Percentiles rank a stretch among this genome's conserved stretches.
Evolutionary conservation across 805 yeast genomes (phyloP).

Genomic region (Saccharomycopsis javanensis): DNA sequence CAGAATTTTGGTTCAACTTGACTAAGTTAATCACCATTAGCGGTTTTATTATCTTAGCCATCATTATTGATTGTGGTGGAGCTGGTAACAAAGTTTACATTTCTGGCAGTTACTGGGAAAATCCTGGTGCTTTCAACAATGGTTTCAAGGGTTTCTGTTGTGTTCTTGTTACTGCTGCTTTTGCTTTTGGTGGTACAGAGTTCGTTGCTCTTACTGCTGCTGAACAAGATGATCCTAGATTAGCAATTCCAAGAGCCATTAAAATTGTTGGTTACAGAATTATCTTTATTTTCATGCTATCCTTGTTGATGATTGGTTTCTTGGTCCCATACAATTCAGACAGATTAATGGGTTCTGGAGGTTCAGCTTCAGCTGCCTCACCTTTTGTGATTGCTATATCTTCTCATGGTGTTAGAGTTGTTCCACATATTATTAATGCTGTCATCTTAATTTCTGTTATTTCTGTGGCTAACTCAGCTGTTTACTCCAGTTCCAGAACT

Average conservation of each 20-base stretch:
- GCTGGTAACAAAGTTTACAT: slow-evolving; percentile 36
- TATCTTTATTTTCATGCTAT: slow-evolving; percentile 37
- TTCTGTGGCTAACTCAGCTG: slow-evolving; percentile 50
- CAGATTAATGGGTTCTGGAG: slow-evolving; percentile 34
- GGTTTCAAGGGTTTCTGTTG: slow-evolving; percentile 48
- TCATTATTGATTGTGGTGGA: slow-evolving; percentile 36
- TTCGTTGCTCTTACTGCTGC: slow-evolving; percentile 51
- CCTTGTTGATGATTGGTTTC: slow-evolving; percentile 39
- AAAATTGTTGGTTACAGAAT: slow-evolving; percentile 49
- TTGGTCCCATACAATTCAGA: slow-evolving; percentile 43
- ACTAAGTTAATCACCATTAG: slow-evolving; percentile 53
- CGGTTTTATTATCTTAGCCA: slow-evolving; percentile 49
- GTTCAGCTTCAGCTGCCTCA: slow-evolving; percentile 42
- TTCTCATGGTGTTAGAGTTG: slow-evolving; percentile 43
- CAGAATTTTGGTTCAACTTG: slow-evolving; percentile 54
- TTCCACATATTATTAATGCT: slow-evolving; percentile 57
- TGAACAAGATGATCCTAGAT: slow-evolving; percentile 45
- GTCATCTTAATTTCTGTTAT: slow-evolving; percentile 53
- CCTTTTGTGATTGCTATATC: slow-evolving; percentile 59
- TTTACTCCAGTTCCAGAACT: slow-evolving; percentile 39
- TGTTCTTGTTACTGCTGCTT: slow-evolving; percentile 47
- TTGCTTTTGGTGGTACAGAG: slow-evolving; percentile 55
- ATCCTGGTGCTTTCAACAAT: slow-evolving; percentile 45
- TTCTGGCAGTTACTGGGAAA: slow-evolving; percentile 41
- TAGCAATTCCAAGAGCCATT: slow-evolving; percentile 47